Percentiles rank a stretch among this genome's conserved stretches.
phyloP scores from a whole-genome alignment of 768 basidiomycete species.

The Naganishia vaughanmartiniae region DNA sequence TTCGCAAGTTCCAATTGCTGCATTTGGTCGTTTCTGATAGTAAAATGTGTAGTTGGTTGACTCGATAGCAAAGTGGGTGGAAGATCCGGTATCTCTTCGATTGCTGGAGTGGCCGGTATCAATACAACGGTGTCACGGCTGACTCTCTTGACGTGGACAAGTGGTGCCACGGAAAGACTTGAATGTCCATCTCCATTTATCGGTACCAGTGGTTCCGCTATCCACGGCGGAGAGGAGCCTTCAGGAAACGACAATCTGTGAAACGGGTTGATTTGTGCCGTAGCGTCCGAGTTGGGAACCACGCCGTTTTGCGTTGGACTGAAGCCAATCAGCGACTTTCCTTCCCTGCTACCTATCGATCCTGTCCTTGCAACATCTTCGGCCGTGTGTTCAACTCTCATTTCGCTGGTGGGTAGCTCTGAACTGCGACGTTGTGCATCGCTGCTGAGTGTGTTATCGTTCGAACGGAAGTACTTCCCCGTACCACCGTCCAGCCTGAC shows the following conservation, averaged over 20 bases:
- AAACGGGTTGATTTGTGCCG: conserved; percentile 48
- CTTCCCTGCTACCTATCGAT: neutral
- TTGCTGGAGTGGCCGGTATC: conserved; percentile 25
- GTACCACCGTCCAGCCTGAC: conserved; percentile 6
- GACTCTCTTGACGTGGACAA: conserved; percentile 47
- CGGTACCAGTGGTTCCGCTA: conserved; percentile 4
- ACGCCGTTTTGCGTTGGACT: neutral
- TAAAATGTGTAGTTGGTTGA: neutral
- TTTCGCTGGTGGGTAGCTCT: neutral
- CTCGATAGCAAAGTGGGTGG: conserved; percentile 5
- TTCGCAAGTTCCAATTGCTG: neutral
- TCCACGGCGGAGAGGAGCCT: conserved; percentile 36
- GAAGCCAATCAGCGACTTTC: neutral
- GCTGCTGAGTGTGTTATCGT: neutral
- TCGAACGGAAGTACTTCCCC: neutral
- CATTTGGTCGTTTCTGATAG: neutral
- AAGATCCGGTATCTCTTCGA: neutral
- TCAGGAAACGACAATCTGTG: conserved; percentile 43
- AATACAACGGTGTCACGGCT: conserved; percentile 41
- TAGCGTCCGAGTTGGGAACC: conserved; percentile 3
- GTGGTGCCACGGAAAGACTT: conserved; percentile 18
- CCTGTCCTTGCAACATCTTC: neutral
- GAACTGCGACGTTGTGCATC: conserved; percentile 1
- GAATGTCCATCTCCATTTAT: neutral
- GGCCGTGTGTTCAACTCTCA: neutral